Conservation (phyloP, 2,329 filamentous ascomycete species). For the Hortaea sp. region DNA sequence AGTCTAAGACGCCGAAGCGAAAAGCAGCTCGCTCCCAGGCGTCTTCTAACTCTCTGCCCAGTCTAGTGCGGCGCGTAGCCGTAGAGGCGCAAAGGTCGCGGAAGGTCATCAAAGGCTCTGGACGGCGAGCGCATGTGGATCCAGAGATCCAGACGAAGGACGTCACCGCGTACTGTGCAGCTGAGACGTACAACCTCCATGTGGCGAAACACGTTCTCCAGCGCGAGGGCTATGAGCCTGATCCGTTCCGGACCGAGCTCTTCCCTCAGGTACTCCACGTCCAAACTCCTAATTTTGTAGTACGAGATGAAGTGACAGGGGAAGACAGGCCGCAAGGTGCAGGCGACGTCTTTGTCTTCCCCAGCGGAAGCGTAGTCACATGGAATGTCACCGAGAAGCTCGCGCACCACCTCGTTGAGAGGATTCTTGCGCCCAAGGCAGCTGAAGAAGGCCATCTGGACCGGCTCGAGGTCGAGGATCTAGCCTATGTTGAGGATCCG, state of each 20-base stretch:
- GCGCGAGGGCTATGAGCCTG: constrained; percentile 50
- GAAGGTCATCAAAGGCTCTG: constrained; percentile 41
- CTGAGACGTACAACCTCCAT: constrained; percentile 55
- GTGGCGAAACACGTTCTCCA: constrained; percentile 48
- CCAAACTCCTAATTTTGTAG: constrained; percentile 31
- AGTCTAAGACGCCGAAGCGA: constrained; percentile 4
- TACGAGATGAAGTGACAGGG: constrained; percentile 33
- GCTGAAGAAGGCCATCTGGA: constrained; percentile 64
- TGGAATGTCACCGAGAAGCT: constrained; percentile 78
- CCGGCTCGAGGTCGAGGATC: constrained; percentile 72
- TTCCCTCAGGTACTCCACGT: constrained; percentile 58
- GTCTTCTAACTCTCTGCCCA: constrained; percentile 57
- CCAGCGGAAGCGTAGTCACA: constrained; percentile 83
- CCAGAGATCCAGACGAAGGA: constrained; percentile 38
- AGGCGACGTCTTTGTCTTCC: constrained; percentile 91
- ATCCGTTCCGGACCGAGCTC: constrained; percentile 51
- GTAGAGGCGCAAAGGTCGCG: constrained; percentile 66
- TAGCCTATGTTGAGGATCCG: constrained; percentile 74
- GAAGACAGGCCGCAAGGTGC: constrained; percentile 24
- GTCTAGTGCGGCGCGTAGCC: constrained; percentile 56
- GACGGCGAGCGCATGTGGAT: constrained; percentile 34
- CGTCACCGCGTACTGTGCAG: constrained; percentile 56
- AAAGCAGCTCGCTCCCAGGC: constrained; percentile 41
- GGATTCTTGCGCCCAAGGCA: constrained; percentile 58
- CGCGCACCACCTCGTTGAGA: constrained; percentile 58